Evolutionary conservation across 495 filamentous ascomycete species (phyloP), one percentile per base, ranked within the genome.

Genomic region (Lasiosphaeria ovina): DNA sequence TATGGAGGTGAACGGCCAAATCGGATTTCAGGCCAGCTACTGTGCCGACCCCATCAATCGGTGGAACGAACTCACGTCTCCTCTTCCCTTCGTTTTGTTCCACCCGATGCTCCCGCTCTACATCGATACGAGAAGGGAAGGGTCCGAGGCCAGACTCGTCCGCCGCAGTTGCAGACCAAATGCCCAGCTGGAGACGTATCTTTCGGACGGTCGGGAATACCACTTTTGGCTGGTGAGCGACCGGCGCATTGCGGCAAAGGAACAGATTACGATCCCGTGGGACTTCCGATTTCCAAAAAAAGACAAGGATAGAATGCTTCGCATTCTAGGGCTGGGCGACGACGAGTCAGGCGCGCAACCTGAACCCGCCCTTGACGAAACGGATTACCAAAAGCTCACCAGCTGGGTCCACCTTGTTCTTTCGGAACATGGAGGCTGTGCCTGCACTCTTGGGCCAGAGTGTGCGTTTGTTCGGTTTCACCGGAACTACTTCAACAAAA

Each of bases 101-200:
- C 90, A 91, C 66, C 87, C 88, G 6, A 80, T 83, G 51, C 83
- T 93, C 16, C 90, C 93, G 0, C 81, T 98, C 12, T 96, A 92
- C 75, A 92, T 98, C 62, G 94, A 98, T 72, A 90, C 90, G 4
- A 84, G 94, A 35, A 81, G 80, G 60, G 90, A 93, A 76, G 94
- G 93, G 12, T 95, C 89, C 14, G 77, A 84, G 14, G 85, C 92
- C 51, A 88, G 94, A 35, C 97, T 92, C 69, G 83, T 92, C 17
- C 84, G 94, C 40, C 83, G 93, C 52, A 97, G 94, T 66, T 98
- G 94, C 72, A 84, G 80, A 53, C 89, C 94, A 3, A 98, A 97
- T 66, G 80, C 92, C 31, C 76, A 75, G 6, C 80, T 98, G 72
- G 91, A 90, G 59, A 93, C 91, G 0, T 87, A 89, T 62, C 83